A percentile compares a stretch with the other conserved stretches of the same genome.
These are phyloP conservation scores for Calocybe cyanea DNA, from an alignment of 768 basidiomycete genomes.

Conservation along the genomic window DNA sequence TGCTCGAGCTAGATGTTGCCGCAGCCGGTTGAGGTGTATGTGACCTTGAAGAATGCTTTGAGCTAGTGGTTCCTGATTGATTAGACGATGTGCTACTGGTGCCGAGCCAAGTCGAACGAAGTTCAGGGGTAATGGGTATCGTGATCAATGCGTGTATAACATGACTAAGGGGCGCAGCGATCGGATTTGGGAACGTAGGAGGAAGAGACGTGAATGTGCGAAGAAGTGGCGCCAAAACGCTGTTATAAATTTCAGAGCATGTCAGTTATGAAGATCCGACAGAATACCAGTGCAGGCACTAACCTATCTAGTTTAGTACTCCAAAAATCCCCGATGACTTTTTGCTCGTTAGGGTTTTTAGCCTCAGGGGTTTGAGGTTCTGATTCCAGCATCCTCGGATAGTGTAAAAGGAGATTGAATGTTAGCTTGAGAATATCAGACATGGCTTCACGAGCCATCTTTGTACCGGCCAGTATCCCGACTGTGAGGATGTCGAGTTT, in stretches of 20 bases:
- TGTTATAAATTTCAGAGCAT: slow-evolving; percentile 21
- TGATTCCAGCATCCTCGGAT: slow-evolving; percentile 60
- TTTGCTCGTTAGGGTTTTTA: slow-evolving; percentile 27
- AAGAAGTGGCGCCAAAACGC: slow-evolving; percentile 69
- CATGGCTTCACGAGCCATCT: slow-evolving; percentile 68
- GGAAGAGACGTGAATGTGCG: slow-evolving; percentile 67
- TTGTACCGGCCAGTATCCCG: slow-evolving; percentile 45
- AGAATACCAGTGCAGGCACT: slow-evolving; percentile 21
- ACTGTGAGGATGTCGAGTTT: slow-evolving; percentile 58
- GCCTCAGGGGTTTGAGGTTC: slow-evolving; percentile 39
- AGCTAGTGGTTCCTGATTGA: slow-evolving; percentile 29
- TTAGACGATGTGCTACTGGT: slow-evolving; percentile 28
- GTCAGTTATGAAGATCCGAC: not conserved
- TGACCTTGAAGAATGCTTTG: slow-evolving; percentile 32
- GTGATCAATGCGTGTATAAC: slow-evolving; percentile 78
- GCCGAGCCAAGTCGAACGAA: slow-evolving; percentile 63
- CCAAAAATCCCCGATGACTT: slow-evolving; percentile 75
- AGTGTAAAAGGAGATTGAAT: slow-evolving; percentile 79
- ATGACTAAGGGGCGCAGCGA: slow-evolving; percentile 74
- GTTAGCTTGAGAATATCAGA: slow-evolving; percentile 80
- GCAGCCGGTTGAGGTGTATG: slow-evolving; percentile 24
- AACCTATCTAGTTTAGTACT: slow-evolving; percentile 67
- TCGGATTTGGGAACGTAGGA: slow-evolving; percentile 55
- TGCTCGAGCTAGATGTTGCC: slow-evolving; percentile 26
- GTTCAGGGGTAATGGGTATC: slow-evolving; percentile 61